Evolutionary conservation across 1,284 basidiomycete species (phyloP).

Genomic region (Ustilago lituana): DNA sequence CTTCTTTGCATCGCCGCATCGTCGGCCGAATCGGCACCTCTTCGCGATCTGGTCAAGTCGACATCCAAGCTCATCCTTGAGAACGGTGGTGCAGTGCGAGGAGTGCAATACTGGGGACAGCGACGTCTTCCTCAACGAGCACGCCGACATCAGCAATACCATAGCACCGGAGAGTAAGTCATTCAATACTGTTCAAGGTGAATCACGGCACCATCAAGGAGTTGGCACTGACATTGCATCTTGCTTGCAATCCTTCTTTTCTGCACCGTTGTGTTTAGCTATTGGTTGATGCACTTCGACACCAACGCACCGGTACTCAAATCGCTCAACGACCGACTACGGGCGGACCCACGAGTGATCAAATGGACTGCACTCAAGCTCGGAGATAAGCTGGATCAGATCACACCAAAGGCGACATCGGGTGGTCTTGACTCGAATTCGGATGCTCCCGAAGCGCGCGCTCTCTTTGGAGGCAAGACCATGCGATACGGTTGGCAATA

Average conservation of each 20-base stretch:
- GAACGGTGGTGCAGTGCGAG: constrained; percentile 81
- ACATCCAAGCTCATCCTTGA: constrained; percentile 80
- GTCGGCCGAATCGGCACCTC: constrained; percentile 70
- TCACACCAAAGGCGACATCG: constrained; percentile 56
- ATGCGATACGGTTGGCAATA: constrained; percentile 50
- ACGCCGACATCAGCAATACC: constrained; percentile 75
- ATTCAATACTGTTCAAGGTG: too few species aligned
- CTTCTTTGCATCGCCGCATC: constrained; percentile 65
- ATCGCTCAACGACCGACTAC: constrained; percentile 75
- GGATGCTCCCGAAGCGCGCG: constrained; percentile 43
- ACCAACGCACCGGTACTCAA: constrained; percentile 78
- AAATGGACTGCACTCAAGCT: constrained; percentile 83
- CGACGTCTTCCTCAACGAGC: constrained; percentile 79
- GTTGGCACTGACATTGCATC: background rate
- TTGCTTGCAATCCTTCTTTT: too few species aligned
- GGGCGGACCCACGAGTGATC: constrained; percentile 81
- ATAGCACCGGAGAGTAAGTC: constrained; percentile 82
- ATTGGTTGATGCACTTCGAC: constrained; percentile 90
- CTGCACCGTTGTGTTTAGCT: constrained; percentile 70
- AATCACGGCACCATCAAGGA: too few species aligned
- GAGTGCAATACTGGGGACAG: constrained; percentile 80
- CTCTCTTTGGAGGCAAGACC: constrained; percentile 50
- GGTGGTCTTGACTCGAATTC: constrained; percentile 43
- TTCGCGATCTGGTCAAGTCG: constrained; percentile 79
- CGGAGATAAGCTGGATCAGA: constrained; percentile 73